These are phyloP conservation scores for Cicer cuneatum DNA, from an alignment of 306 rosid species.

Conservation along the genomic window DNA sequence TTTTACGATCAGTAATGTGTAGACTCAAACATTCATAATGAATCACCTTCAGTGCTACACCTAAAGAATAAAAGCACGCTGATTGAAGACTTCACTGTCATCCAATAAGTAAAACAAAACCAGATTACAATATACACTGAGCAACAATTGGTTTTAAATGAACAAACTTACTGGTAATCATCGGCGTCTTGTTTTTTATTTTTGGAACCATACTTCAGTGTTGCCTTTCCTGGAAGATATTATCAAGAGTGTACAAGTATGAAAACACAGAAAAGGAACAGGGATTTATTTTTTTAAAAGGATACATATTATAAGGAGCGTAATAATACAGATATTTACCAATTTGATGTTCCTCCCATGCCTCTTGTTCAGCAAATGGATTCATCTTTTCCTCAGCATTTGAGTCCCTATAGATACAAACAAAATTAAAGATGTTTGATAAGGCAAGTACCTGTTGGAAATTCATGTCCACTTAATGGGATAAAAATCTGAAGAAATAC, in stretches of 20 bases:
- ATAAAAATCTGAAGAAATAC: constrained; percentile 35
- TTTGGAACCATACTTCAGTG: constrained; percentile 79
- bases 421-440: constrained; percentile 20
- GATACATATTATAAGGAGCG: not conserved
- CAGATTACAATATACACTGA: constrained; percentile 25
- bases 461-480: constrained; percentile 13
- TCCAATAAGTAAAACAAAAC: constrained; percentile 39
- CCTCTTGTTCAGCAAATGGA: constrained; percentile 93
- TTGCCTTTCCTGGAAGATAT: constrained; percentile 78
- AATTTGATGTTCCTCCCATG: constrained; percentile 98
- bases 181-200: constrained; percentile 75
- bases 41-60: constrained; percentile 3
- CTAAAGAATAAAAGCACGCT: constrained; percentile 27
- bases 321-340: constrained; percentile 48
- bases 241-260: constrained; percentile 37
- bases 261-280: constrained; percentile 27
- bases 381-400: constrained; percentile 88
- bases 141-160: constrained; percentile 13
- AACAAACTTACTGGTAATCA: constrained; percentile 83
- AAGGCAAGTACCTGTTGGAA: constrained; percentile 30
- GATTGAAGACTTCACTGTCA: constrained; percentile 19
- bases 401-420: constrained; percentile 57
- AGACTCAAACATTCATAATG: constrained; percentile 30
- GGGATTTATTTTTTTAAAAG: constrained; percentile 20
- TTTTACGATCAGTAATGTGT: constrained; percentile 39